Percentiles rank a stretch among this genome's conserved stretches.
These are phyloP conservation scores for Bipolaris gigantea DNA, from an alignment of 2,329 filamentous ascomycete genomes.

Conservation along the genomic window DNA sequence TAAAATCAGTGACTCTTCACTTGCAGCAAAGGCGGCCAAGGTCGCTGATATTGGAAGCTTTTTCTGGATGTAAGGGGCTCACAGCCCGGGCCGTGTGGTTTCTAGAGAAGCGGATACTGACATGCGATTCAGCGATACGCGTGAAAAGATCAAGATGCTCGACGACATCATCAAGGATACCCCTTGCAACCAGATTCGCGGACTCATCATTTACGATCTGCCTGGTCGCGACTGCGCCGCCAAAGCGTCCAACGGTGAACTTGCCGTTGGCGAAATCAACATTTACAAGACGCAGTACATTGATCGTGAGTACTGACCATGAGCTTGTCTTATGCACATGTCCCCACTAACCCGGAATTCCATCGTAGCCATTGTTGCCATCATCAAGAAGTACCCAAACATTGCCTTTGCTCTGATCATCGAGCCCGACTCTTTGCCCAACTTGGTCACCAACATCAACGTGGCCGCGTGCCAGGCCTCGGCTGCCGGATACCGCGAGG, in stretches of 20 bases:
- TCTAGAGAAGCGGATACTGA: background rate
- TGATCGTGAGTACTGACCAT: slow-evolving; percentile 46
- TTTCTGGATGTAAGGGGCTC: slow-evolving; percentile 54
- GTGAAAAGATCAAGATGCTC: slow-evolving; percentile 53
- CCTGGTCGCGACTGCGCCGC: slow-evolving; percentile 68
- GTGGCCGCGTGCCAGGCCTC: slow-evolving; percentile 60
- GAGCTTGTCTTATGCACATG: background rate
- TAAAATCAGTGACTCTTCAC: slow-evolving; percentile 55
- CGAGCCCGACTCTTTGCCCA: slow-evolving; percentile 66
- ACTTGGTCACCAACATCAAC: slow-evolving; percentile 64
- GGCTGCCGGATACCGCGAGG: slow-evolving; percentile 59
- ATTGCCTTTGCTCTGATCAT: slow-evolving; percentile 47
- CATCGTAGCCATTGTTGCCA: slow-evolving; percentile 52
- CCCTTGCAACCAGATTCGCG: slow-evolving; percentile 53
- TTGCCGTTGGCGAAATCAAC: slow-evolving; percentile 56
- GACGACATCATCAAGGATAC: slow-evolving; percentile 55
- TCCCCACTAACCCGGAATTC: background rate
- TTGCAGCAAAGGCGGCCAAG: slow-evolving; percentile 54
- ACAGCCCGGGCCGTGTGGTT: background rate
- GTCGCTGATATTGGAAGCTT: slow-evolving; percentile 57
- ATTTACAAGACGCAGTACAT: slow-evolving; percentile 58
- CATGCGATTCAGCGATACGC: slow-evolving; percentile 50
- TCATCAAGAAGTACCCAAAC: slow-evolving; percentile 59
- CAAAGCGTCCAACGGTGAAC: slow-evolving; percentile 66
- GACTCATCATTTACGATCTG: slow-evolving; percentile 66